Evolutionary conservation across 805 yeast species (phyloP), one percentile per base, ranked within the genome.

Genomic region (Candida taoyuanica): DNA sequence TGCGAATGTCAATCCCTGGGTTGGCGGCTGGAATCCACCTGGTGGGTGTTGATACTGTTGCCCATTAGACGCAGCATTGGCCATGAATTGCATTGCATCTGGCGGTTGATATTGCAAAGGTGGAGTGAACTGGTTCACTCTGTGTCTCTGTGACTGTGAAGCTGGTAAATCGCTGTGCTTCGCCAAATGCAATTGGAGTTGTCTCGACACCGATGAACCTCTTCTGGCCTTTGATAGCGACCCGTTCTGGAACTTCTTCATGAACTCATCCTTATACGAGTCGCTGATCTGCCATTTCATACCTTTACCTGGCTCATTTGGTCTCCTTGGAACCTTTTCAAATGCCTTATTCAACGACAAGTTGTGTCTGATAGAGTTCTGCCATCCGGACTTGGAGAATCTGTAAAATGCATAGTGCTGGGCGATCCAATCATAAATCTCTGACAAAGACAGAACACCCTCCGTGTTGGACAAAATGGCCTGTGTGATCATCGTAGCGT

Each of bases 241-340:
- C 13, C 96, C 96, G 43, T 74, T 79, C 42, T 76, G 76, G 64
- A 89, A 79, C 65, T 88, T 85, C 49, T 73, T 75, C 58, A 89
- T 63, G 53, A 89, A 89, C 48, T 93, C 98, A 31, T 79, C 80
- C 53, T 83, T 81, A 59, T 84, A 91, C 33, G 79, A 67, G 29
- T 86, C 93, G 46, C 88, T 78, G 42, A 93, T 89, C 64, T 88
- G 94, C 99, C 99, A 93, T 64, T 93, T 93, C 95, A 93, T 91
- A 47, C 98, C 98, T 62, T 93, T 93, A 14, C 99, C 98, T 0
- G 98, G 97, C 64, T 93, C 98, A 60, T 87, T 83, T 21, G 95
- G 89, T 57, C 85, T 76, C 55, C 99, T 74, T 29, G 98, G 96
- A 17, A 91, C 97, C 64, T 93, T 93, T 55, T 91, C 98, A 65